Evolutionary conservation across 2,329 filamentous ascomycete genomes (phyloP).

Genomic region (Furcasterigmium sp.): DNA sequence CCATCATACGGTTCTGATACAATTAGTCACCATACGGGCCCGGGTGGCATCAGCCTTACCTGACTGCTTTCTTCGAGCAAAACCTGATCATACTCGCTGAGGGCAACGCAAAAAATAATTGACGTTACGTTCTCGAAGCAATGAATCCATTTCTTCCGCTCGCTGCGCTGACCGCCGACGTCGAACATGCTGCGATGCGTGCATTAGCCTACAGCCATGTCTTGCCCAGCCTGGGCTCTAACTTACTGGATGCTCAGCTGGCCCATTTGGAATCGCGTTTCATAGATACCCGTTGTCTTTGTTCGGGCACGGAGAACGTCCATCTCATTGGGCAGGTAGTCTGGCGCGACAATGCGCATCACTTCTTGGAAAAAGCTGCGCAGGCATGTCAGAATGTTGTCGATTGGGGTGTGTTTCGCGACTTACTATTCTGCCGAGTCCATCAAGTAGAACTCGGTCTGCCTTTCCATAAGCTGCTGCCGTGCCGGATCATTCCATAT

Average conservation of each 20-base stretch:
- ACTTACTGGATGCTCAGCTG: conserved; percentile 96
- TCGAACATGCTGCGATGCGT: conserved; percentile 86
- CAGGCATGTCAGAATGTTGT: neutral
- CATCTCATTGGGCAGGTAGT: conserved; percentile 90
- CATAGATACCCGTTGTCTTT: conserved; percentile 98
- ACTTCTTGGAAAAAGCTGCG: conserved; percentile 93
- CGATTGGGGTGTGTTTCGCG: too few relatives aligned
- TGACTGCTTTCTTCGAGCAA: conserved; percentile 95
- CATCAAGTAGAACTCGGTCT: conserved; percentile 99
- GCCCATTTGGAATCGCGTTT: conserved; percentile 97
- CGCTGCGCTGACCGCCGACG: conserved; percentile 92
- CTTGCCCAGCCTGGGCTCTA: neutral
- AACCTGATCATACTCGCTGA: conserved; percentile 98
- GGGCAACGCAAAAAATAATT: conserved; percentile 96
- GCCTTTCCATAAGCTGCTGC: conserved; percentile 79
- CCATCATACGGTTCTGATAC: conserved; percentile 99
- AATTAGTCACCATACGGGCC: neutral
- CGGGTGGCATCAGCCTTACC: conserved; percentile 44
- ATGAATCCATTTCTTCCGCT: conserved; percentile 99
- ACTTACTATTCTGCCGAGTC: conserved; percentile 96
- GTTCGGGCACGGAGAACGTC: conserved; percentile 94
- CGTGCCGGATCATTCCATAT: conserved; percentile 89
- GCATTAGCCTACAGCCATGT: conserved; percentile 16
- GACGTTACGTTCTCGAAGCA: conserved; percentile 99
- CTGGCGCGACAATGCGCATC: conserved; percentile 71